A percentile compares a stretch with the other conserved stretches of the same genome.
Evolutionary conservation across 2,329 filamentous ascomycete genomes (phyloP).

Genomic region (Penicillium griseofulvum): DNA sequence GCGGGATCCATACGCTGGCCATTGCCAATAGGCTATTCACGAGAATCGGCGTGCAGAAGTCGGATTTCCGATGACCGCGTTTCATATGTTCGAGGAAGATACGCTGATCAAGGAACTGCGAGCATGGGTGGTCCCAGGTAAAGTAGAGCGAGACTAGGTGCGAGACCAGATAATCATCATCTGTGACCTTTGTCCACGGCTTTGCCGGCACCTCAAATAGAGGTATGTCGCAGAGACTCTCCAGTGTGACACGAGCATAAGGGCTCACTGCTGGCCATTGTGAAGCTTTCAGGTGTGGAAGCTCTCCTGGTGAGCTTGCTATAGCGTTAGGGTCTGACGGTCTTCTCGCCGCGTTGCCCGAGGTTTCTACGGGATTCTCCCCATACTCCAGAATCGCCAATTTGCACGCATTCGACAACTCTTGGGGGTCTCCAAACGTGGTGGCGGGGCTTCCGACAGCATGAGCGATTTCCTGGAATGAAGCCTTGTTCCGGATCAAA

Average conservation of each 20-base stretch:
- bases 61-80: slow-evolving; percentile 46
- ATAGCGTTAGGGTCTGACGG: slow-evolving; percentile 11
- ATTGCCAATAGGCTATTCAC: slow-evolving; percentile 81
- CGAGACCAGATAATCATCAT: slow-evolving; percentile 69
- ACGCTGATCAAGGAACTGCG: slow-evolving; percentile 73
- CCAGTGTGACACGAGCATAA: slow-evolving; percentile 30
- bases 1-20: slow-evolving; percentile 33
- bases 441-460: slow-evolving; percentile 20
- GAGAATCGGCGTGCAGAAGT: slow-evolving; percentile 78
- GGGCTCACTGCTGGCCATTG: slow-evolving; percentile 6
- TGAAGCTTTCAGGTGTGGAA: not conserved
- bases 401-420: slow-evolving; percentile 5
- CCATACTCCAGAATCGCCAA: slow-evolving; percentile 9
- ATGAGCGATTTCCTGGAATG: slow-evolving; percentile 27
- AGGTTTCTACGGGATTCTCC: slow-evolving; percentile 1
- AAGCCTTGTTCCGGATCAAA: slow-evolving; percentile 28
- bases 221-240: slow-evolving; percentile 37
- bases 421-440: slow-evolving; percentile 17
- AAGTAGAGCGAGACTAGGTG: slow-evolving; percentile 93
- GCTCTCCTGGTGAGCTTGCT: slow-evolving; percentile 9
- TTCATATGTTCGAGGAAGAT: slow-evolving; percentile 60
- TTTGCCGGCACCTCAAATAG: slow-evolving; percentile 33
- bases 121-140: slow-evolving; percentile 90
- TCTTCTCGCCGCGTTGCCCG: not conserved
- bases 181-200: slow-evolving; percentile 75